These are phyloP conservation scores for Trichophyton schoenleinii DNA, from an alignment of 2,329 filamentous ascomycete genomes.

Conservation along the genomic window DNA sequence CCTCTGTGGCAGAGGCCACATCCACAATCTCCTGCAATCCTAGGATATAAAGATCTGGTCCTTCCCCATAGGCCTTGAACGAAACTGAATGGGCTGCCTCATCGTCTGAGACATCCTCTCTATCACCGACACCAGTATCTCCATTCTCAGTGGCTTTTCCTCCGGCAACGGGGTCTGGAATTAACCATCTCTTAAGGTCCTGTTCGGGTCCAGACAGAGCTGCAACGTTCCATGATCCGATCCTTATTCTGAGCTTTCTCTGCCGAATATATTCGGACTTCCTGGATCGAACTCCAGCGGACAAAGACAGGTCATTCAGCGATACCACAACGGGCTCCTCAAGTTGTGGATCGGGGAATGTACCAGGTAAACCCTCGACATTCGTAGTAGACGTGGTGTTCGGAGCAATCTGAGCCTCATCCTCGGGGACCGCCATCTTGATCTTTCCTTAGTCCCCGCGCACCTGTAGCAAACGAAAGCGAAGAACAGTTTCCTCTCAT, in stretches of 20 bases:
- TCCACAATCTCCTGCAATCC: conserved; percentile 89
- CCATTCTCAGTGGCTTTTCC: conserved; percentile 20
- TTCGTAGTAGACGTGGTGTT: not conserved
- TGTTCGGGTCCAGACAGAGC: conserved; percentile 72
- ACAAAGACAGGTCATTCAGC: conserved; percentile 31
- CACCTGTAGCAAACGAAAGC: not conserved
- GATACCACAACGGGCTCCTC: conserved; percentile 10
- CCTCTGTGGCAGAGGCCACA: conserved; percentile 61
- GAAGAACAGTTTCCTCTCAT: not conserved
- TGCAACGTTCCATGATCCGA: conserved; percentile 93
- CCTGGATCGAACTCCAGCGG: conserved; percentile 54
- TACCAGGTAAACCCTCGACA: conserved; percentile 35
- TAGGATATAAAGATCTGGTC: conserved; percentile 80
- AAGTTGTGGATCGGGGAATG: conserved; percentile 30
- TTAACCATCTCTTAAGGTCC: conserved; percentile 81
- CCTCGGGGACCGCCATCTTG: not conserved
- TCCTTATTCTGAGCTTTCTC: conserved; percentile 66
- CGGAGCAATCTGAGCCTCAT: not conserved
- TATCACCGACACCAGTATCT: conserved; percentile 14
- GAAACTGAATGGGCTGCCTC: not conserved
- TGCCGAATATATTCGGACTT: conserved; percentile 66
- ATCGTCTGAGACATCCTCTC: not conserved
- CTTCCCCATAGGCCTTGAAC: conserved; percentile 44
- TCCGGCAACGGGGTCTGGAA: conserved; percentile 36
- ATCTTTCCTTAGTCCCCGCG: not conserved